Evolutionary conservation across 129 eudicot species (phyloP).

Genomic region (Flaveria brownii): DNA sequence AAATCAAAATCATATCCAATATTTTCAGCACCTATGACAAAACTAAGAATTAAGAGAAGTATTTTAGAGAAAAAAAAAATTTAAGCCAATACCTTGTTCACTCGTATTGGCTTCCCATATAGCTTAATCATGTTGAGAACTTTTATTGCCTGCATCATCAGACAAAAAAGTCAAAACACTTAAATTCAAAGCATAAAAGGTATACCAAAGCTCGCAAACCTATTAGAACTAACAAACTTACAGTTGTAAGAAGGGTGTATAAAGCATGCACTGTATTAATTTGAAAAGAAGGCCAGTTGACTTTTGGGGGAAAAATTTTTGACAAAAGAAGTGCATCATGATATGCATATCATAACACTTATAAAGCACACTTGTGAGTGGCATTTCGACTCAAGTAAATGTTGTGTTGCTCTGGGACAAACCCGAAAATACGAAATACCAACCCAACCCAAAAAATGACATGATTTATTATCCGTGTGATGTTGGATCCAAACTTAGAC

Average conservation of each 20-base stretch:
- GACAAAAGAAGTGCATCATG: not conserved
- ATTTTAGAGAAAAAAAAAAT: not conserved
- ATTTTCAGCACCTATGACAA: not conserved
- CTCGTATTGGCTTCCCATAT: slow-evolving; percentile 87
- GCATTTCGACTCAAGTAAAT: not conserved
- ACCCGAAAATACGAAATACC: no score
- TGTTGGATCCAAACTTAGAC: no score
- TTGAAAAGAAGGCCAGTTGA: not conserved
- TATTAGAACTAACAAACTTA: slow-evolving; percentile 5
- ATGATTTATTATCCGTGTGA: not conserved
- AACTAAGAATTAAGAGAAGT: not conserved
- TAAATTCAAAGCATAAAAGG: not conserved
- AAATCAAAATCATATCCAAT: not conserved
- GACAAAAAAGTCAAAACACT: slow-evolving; percentile 5
- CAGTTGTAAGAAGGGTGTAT: not conserved
- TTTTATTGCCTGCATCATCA: slow-evolving; percentile 80
- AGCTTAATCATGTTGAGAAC: slow-evolving; percentile 95
- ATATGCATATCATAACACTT: not conserved
- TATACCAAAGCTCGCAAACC: not conserved
- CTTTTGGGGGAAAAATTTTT: not conserved
- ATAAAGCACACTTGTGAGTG: not conserved
- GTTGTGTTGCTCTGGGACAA: not conserved
- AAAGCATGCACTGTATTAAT: not conserved
- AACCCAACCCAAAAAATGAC: not conserved
- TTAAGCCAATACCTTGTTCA: slow-evolving; percentile 65